Evolutionary conservation across 202 grass and related monocot species (phyloP).

Genomic region (Elaeis oleifera): DNA sequence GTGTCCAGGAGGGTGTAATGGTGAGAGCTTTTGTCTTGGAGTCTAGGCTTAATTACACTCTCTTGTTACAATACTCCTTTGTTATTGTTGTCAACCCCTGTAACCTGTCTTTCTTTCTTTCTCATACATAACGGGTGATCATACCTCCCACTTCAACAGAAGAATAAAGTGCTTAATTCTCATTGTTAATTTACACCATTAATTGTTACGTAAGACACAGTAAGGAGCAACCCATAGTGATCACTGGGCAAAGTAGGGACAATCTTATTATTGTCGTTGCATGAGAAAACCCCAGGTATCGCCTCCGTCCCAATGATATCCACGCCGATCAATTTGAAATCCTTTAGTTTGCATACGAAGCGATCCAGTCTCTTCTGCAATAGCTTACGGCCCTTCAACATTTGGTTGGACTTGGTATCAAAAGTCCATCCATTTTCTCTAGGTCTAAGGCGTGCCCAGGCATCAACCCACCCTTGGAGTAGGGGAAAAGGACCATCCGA

Average conservation of each 20-base stretch:
- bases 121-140: too few relatives aligned
- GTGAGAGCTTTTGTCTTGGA: too few relatives aligned
- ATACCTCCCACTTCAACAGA: too few relatives aligned
- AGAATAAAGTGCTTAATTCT: too few relatives aligned
- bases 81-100: too few relatives aligned
- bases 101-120: too few relatives aligned
- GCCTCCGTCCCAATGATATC: not conserved
- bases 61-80: too few relatives aligned
- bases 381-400: not conserved
- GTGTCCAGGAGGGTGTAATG: too few relatives aligned
- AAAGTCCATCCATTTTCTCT: not conserved
- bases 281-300: not conserved
- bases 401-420: not conserved
- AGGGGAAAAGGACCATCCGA: not conserved
- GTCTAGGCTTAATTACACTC: too few relatives aligned
- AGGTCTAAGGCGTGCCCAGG: conserved; percentile 1
- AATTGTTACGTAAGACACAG: not conserved
- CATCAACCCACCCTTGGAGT: conserved; percentile 4
- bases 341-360: conserved; percentile 24
- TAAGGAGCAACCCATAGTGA: conserved; percentile 25
- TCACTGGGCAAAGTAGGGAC: conserved; percentile 4
- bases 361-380: conserved; percentile 1
- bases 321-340: conserved; percentile 15
- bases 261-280: rapidly evolving
- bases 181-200: too few relatives aligned